Evolutionary conservation across 306 rosid genomes (phyloP).

Genomic region (Quillaja saponaria): DNA sequence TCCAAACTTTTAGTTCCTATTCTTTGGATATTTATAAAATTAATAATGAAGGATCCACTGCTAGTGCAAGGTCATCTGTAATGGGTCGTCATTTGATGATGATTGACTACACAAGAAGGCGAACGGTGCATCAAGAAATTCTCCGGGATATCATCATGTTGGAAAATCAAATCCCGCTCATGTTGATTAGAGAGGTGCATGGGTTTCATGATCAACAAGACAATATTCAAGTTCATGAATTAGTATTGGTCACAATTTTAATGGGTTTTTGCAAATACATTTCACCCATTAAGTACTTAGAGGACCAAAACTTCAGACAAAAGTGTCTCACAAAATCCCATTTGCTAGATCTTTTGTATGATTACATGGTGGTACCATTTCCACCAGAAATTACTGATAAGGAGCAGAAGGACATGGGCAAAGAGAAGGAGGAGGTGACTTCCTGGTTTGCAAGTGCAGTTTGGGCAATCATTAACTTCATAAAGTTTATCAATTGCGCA

Average conservation of each 20-base stretch:
- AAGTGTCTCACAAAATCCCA: neutral
- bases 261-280: constrained; percentile 6
- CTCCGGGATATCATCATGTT: constrained; percentile 21
- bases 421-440: neutral
- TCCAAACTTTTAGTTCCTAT: too few relatives aligned
- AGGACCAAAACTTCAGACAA: neutral
- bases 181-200: constrained; percentile 4
- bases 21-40: too few relatives aligned
- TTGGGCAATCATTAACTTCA: neutral
- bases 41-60: neutral
- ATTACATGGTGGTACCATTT: neutral
- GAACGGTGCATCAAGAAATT: neutral
- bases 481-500: neutral
- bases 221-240: too few relatives aligned
- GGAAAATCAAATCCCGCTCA: constrained; percentile 23
- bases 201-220: neutral
- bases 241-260: neutral
- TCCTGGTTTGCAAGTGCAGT: neutral
- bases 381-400: neutral
- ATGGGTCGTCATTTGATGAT: neutral
- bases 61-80: neutral
- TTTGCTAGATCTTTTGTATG: constrained; percentile 22
- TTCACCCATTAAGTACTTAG: constrained; percentile 1
- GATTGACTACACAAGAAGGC: neutral
- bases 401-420: neutral